Conservation (phyloP, 768 basidiomycete species). For the Glaciozyma antarctica region DNA sequence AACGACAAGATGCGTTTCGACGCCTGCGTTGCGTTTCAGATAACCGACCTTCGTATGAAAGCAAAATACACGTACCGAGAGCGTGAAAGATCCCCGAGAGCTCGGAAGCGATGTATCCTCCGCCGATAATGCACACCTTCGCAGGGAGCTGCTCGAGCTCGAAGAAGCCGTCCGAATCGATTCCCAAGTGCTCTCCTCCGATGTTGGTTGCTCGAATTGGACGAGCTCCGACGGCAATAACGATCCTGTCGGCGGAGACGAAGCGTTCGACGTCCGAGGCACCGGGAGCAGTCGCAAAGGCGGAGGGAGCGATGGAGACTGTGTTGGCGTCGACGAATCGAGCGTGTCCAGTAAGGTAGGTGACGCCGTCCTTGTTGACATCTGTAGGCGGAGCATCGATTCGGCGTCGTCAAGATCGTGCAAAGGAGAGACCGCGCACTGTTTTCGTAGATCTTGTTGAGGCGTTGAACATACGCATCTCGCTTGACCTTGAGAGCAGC, state of each 20-base stretch:
- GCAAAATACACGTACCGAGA: slow-evolving; percentile 53
- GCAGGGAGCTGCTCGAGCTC: slow-evolving; percentile 80
- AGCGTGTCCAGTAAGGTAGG: slow-evolving; percentile 70
- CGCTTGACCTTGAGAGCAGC: slow-evolving; percentile 80
- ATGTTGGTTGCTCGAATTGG: slow-evolving; percentile 70
- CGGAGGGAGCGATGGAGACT: slow-evolving; percentile 56
- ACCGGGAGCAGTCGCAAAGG: slow-evolving; percentile 26
- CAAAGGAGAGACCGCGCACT: slow-evolving; percentile 37
- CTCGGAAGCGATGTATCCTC: slow-evolving; percentile 96
- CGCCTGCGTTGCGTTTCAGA: slow-evolving; percentile 39
- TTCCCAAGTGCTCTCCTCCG: slow-evolving; percentile 72
- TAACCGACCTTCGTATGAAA: no score
- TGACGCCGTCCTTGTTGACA: slow-evolving; percentile 75
- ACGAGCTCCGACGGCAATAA: slow-evolving; percentile 74
- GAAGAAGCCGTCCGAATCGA: slow-evolving; percentile 93
- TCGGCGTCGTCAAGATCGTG: not conserved
- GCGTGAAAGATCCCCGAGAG: slow-evolving; percentile 88
- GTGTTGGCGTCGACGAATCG: slow-evolving; percentile 58
- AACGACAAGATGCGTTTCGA: slow-evolving; percentile 85
- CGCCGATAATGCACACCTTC: slow-evolving; percentile 86
- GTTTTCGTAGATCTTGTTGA: slow-evolving; percentile 83
- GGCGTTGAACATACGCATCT: slow-evolving; percentile 81
- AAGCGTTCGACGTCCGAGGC: slow-evolving; percentile 58
- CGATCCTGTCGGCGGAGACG: slow-evolving; percentile 65
- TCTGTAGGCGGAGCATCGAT: slow-evolving; percentile 38